Evolutionary conservation across 2,329 filamentous ascomycete species (phyloP).

Genomic region (Exophiala mesophila): DNA sequence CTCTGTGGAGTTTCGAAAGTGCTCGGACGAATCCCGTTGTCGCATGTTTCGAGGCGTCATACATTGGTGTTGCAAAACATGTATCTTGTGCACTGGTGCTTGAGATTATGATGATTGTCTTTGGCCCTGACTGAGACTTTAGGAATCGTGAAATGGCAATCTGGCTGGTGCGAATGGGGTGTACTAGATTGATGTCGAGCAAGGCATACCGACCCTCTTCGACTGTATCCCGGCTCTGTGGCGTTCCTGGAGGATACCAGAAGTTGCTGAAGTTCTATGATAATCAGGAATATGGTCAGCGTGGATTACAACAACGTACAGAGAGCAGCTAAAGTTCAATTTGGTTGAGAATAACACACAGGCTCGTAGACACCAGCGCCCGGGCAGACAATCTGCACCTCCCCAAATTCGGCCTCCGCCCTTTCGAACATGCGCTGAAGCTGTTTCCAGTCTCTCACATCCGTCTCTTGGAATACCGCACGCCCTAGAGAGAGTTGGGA

Average conservation of each 20-base stretch:
- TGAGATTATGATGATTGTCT: constrained; percentile 44
- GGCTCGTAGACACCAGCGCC: constrained; percentile 39
- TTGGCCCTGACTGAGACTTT: constrained; percentile 27
- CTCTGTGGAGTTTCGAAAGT: constrained; percentile 44
- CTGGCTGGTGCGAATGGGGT: constrained; percentile 48
- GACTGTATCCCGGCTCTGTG: constrained; percentile 35
- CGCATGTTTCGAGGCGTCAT: constrained; percentile 46
- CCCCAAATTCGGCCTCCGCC: constrained; percentile 45
- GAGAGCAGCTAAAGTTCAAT: no score
- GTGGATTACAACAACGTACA: no score
- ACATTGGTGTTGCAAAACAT: constrained; percentile 39
- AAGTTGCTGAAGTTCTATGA: neutral
- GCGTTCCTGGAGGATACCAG: no score
- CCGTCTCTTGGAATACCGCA: constrained; percentile 41
- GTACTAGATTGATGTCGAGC: constrained; percentile 48
- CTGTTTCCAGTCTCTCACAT: constrained; percentile 46
- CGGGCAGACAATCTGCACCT: constrained; percentile 42
- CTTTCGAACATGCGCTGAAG: constrained; percentile 46
- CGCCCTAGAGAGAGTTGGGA: no score
- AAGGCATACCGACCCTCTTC: constrained; percentile 39
- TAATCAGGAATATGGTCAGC: no score
- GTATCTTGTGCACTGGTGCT: constrained; percentile 42
- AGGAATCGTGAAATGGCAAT: constrained; percentile 46
- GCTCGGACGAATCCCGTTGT: constrained; percentile 47
- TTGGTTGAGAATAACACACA: constrained; percentile 20